Base-by-base conservation (phyloP, 495 filamentous ascomycete genomes). In the Rhizodiscina lignyota region DNA sequence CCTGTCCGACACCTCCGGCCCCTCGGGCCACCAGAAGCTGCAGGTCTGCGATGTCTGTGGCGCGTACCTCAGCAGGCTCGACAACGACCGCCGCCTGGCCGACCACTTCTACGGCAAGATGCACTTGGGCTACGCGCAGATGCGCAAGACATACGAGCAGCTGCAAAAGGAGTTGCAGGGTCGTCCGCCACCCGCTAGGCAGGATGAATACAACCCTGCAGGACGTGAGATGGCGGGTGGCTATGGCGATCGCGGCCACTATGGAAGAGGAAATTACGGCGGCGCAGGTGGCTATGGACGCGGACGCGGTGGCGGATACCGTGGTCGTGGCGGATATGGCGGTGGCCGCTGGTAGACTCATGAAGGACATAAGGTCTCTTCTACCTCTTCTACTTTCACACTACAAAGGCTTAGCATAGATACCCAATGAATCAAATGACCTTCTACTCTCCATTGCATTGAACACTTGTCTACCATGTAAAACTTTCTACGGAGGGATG, bases 91-190 rank as follows among this genome's bases (percentile, higher is more conserved):
- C 15, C 64, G 89, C 20, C 50, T 97, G 55, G 89, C 89, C 19
- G 89, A 97, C 54, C 89, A 97, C 50, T 97, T 97, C 56, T 96
- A 92, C 54, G 89, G 89, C 21, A 97, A 97, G 64, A 96, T 97
- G 91, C 89, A 97, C 50, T 63, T 97, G 50, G 89, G 89, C 0
- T 97, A 94, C 53, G 87, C 89, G 22, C 81, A 92, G 60, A 97
- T 97, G 89, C 71, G 89, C 42, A 89, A 82, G 64, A 84, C 80
- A 10, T 80, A 65, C 46, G 89, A 93, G 43, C 61, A 66, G n/a
- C 68, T 97, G 37, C 77, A 77, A 37, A 82, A 82, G 56, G 89
- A 97, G 53, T 61, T 92, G 40, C 74, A 80, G 37, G 76, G 76
- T 3, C 55, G 78, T n/a, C 61, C 69, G 30, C 68, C 72, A 11